phyloP scores from a whole-genome alignment of 2,329 filamentous ascomycete species.

The Beauveria caledonica region DNA sequence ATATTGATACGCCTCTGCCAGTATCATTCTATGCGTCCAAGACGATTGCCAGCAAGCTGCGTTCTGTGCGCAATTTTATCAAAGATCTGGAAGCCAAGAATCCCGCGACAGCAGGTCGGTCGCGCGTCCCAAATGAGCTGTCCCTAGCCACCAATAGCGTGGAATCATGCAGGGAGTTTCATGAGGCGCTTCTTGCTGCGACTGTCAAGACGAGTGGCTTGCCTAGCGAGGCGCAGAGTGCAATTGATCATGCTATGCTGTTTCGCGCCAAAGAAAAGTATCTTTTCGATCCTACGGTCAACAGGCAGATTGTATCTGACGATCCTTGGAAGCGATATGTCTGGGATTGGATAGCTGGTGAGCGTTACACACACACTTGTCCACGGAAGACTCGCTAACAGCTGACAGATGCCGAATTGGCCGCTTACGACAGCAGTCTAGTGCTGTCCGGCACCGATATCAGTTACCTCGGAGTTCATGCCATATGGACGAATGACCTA shows the following conservation, averaged over 20 bases:
- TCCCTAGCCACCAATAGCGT: conserved; percentile 30
- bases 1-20: conserved; percentile 29
- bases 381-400: conserved; percentile 17
- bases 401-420: conserved; percentile 46
- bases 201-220: conserved; percentile 38
- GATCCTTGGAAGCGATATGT: conserved; percentile 68
- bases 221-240: conserved; percentile 41
- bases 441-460: conserved; percentile 59
- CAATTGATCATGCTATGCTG: conserved; percentile 51
- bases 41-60: conserved; percentile 41
- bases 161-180: conserved; percentile 46
- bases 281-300: conserved; percentile 55
- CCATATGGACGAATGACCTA: conserved; percentile 63
- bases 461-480: conserved; percentile 65
- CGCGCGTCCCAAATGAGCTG: conserved; percentile 23
- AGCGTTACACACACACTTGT: conserved; percentile 18
- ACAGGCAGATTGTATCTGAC: conserved; percentile 59
- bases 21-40: conserved; percentile 32
- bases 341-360: conserved; percentile 69
- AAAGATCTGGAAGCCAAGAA: conserved; percentile 20
- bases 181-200: conserved; percentile 44
- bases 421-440: conserved; percentile 62
- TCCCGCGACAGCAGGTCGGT: conserved; percentile 20
- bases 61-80: conserved; percentile 34
- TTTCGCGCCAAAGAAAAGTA: conserved; percentile 54